A percentile compares a stretch with the other conserved stretches of the same genome.
Evolutionary conservation across 768 basidiomycete genomes (phyloP).

Genomic region (Heimioporus sp.): DNA sequence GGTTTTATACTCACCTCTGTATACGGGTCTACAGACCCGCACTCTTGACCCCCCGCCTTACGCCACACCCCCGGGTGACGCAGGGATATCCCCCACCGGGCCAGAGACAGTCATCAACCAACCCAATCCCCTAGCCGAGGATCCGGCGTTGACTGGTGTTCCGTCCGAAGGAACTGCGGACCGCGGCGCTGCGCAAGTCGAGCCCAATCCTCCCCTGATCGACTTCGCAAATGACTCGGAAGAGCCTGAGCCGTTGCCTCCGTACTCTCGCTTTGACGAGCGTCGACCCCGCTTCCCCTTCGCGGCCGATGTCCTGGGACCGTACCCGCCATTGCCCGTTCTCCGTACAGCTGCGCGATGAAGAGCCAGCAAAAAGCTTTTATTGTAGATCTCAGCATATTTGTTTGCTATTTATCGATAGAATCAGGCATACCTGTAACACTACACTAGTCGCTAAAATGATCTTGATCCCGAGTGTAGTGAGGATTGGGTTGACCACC

Average conservation of each 20-base stretch:
- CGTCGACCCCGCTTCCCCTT: constrained; percentile 14
- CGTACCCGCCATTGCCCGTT: constrained; percentile 24
- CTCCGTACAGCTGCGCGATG: constrained; percentile 1
- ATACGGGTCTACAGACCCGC: constrained; percentile 4
- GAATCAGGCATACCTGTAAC: not conserved
- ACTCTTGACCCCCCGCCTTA: constrained; percentile 11
- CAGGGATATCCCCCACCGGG: not conserved
- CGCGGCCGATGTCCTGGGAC: constrained; percentile 22
- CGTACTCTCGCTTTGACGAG: constrained; percentile 29
- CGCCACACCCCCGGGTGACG: not conserved
- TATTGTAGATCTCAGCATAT: not conserved
- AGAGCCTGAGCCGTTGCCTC: constrained; percentile 16
- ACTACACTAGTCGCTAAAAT: not conserved
- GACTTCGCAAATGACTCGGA: not conserved
- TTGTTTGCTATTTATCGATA: constrained; percentile 5
- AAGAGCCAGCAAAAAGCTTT: not conserved
- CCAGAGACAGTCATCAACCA: not conserved
- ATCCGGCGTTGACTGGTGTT: constrained; percentile 16
- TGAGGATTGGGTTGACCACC: too few relatives aligned
- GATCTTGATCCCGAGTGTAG: too few relatives aligned
- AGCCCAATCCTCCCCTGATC: not conserved
- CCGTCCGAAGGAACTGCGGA: constrained; percentile 4
- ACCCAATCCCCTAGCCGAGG: constrained; percentile 8
- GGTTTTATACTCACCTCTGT: constrained; percentile 27
- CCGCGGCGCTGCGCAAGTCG: not conserved